A percentile compares a stretch with the other conserved stretches of the same genome.
phyloP scores from a whole-genome alignment of 169 alveolate genomes.

The Plasmodium gaboni region DNA sequence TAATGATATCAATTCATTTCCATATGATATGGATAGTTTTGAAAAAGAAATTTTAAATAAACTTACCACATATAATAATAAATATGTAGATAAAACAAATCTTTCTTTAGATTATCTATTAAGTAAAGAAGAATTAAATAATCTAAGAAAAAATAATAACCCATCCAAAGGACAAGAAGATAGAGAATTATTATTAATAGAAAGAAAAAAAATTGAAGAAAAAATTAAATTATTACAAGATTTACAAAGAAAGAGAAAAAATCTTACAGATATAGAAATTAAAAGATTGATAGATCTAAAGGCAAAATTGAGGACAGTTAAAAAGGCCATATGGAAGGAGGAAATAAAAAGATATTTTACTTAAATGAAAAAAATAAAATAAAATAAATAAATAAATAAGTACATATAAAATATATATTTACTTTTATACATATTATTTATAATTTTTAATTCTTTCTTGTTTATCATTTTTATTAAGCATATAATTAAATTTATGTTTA shows the following conservation, averaged over 20 bases:
- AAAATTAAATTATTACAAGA: conserved; percentile 29
- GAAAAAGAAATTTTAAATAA: conserved; percentile 53
- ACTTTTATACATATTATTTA: not conserved
- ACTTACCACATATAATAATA: conserved; percentile 51
- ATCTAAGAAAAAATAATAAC: conserved; percentile 19
- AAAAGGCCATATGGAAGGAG: conserved; percentile 48
- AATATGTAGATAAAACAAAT: conserved; percentile 48
- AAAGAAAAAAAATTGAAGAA: conserved; percentile 72
- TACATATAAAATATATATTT: no score
- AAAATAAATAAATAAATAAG: no score
- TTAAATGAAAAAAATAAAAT: not conserved
- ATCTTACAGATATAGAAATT: conserved; percentile 58
- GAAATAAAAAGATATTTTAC: conserved; percentile 43
- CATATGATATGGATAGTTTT: conserved; percentile 4
- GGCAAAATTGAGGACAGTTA: conserved; percentile 27
- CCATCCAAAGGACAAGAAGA: conserved; percentile 35
- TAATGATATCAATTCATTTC: conserved; percentile 1
- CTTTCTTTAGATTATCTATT: conserved; percentile 45
- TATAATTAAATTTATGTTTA: no score
- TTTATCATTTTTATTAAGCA: not conserved
- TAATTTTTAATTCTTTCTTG: not conserved
- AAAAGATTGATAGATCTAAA: conserved; percentile 62
- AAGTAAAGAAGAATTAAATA: conserved; percentile 53
- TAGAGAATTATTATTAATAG: conserved; percentile 57
- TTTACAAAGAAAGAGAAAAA: conserved; percentile 32